Percentiles rank a stretch among this genome's conserved stretches.
Evolutionary conservation across 192 early-diverging fungal species (phyloP).

Genomic region (Coemansia sp.): DNA sequence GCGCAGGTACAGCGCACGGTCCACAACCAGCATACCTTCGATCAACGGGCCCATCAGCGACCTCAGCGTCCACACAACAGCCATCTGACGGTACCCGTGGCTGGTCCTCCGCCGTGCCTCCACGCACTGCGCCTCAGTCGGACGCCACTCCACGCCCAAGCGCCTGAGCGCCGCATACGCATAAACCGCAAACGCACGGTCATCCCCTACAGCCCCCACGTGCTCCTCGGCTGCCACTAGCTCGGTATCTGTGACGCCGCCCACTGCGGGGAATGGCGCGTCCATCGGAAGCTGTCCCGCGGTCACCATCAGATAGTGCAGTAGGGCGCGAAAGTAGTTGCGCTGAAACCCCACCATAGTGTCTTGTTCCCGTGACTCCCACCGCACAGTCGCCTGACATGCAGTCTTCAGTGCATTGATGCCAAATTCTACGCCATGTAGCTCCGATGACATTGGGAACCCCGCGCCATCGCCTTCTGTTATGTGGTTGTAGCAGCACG

Average conservation of each 20-base stretch:
- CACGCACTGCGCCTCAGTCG: constrained; percentile 29
- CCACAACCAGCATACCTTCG: constrained; percentile 76
- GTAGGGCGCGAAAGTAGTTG: constrained; percentile 72
- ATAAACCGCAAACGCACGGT: constrained; percentile 55
- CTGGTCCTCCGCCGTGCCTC: constrained; percentile 24
- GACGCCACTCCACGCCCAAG: constrained; percentile 49
- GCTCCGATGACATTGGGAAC: constrained; percentile 25
- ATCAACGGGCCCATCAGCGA: constrained; percentile 70
- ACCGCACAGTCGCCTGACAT: constrained; percentile 79
- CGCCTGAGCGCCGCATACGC: constrained; percentile 59
- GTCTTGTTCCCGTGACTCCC: constrained; percentile 59
- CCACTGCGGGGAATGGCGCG: constrained; percentile 56
- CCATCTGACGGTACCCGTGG: constrained; percentile 58
- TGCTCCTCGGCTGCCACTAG: constrained; percentile 36
- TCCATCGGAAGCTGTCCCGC: constrained; percentile 47
- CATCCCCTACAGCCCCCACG: neutral
- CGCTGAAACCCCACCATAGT: constrained; percentile 62
- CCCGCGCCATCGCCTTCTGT: constrained; percentile 50
- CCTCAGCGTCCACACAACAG: constrained; percentile 79
- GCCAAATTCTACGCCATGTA: constrained; percentile 48
- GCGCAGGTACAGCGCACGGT: constrained; percentile 67
- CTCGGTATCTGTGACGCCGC: constrained; percentile 57
- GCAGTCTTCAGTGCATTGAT: constrained; percentile 66
- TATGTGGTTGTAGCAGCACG: constrained; percentile 86
- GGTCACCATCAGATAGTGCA: constrained; percentile 67